Conservation (phyloP, 1,284 basidiomycete species). For the Thecaphora thlaspeos region DNA sequence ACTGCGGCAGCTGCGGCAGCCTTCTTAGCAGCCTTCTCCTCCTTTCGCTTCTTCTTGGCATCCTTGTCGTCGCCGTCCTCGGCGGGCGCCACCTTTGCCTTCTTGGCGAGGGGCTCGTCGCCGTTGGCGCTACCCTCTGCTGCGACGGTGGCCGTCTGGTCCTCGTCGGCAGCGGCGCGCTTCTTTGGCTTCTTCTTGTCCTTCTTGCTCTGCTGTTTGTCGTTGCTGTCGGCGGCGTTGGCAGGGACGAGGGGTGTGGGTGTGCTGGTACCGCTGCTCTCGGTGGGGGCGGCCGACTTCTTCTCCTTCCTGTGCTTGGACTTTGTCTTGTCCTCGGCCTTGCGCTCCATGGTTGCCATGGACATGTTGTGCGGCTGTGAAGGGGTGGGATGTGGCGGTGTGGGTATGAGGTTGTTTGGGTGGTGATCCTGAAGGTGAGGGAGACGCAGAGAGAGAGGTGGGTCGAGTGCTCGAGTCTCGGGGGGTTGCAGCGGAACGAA, state of each 20-base stretch:
- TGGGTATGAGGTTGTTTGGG: too few relatives aligned
- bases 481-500: too few relatives aligned
- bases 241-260: slow-evolving; percentile 12
- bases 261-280: slow-evolving; percentile 10
- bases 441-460: too few relatives aligned
- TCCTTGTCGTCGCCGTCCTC: slow-evolving; percentile 41
- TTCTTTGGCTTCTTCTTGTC: slow-evolving; percentile 52
- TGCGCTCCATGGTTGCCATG: too few relatives aligned
- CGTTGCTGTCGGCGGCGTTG: slow-evolving; percentile 10
- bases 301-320: slow-evolving; percentile 53
- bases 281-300: slow-evolving; percentile 37
- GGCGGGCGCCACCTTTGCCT: slow-evolving; percentile 3
- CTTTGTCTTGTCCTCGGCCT: slow-evolving; percentile 1
- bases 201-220: slow-evolving; percentile 56
- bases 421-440: too few relatives aligned
- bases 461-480: too few relatives aligned
- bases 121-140: not conserved
- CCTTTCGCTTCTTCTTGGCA: slow-evolving; percentile 58
- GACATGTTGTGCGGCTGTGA: too few relatives aligned
- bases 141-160: slow-evolving; percentile 1
- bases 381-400: too few relatives aligned
- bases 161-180: slow-evolving; percentile 15
- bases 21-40: slow-evolving; percentile 45
- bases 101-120: slow-evolving; percentile 7
- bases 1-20: slow-evolving; percentile 23